Evolutionary conservation across 2,329 filamentous ascomycete species (phyloP), one percentile per base, ranked within the genome.

Genomic region (Sporothrix brunneoviolacea): DNA sequence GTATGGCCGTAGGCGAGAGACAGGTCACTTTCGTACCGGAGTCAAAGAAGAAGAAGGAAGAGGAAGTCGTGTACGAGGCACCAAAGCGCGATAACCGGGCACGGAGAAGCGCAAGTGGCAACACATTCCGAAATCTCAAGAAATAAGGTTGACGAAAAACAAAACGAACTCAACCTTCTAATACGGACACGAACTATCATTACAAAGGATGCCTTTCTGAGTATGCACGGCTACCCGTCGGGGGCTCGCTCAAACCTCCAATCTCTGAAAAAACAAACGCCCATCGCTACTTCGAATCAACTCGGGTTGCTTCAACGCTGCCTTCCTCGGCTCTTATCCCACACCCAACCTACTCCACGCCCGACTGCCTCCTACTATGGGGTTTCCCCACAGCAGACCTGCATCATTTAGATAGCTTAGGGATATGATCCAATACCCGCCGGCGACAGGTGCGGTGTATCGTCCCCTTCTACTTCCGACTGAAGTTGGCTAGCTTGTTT

Each of bases 1-100:
- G 16, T 74, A 80, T 36, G 69, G 77, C 48, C 21, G 76, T 79
- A 33, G 81, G 81, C 41, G 82, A 83, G 62, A 78, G 82, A 60
- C 76, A 84, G 59, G 76, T 91, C 55, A 84, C 83, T n/a, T 91
- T 91, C 65, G 75, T 83, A 52, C 86, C 86, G 8, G 73, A 76
- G 55, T 73, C 70, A 8, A 73, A 65, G 58, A 79, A 69, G 64
- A 80, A 76, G 60, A 69, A 71, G 62, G 65, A 74, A 19, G 37
- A 49, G 4, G 47, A 51, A 7, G 33, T 65, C 33, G 57, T 64
- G 53, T 62, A 65, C 33, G 59, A 65, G 22, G 58, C 63, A 22
- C 62, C 63, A 38, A 69, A 65, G 57, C 61, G 61, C 33, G 64
- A 63, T 27, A 70, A 70, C 50, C 63, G 48, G 19, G 48, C 64